phyloP scores from a whole-genome alignment of 257 asterid genomes.

The Fraxinus americana region DNA sequence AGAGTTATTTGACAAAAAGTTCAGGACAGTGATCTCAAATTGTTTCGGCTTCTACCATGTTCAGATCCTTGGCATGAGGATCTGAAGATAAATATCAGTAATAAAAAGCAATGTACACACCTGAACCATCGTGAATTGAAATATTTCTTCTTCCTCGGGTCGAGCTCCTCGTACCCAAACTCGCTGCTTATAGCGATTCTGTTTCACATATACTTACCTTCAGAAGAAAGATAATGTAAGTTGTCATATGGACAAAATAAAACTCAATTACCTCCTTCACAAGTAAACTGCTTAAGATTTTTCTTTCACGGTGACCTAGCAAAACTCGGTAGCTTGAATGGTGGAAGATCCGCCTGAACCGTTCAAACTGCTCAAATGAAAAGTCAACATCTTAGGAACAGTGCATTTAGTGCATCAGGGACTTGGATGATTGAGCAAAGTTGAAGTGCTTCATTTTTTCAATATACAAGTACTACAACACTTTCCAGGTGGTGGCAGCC shows the following conservation, averaged over 20 bases:
- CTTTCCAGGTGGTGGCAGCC: neutral
- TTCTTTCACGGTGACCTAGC: constrained; percentile 84
- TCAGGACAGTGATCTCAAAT: neutral
- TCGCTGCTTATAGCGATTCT: constrained; percentile 77
- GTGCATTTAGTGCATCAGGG: neutral
- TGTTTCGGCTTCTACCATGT: constrained; percentile 12
- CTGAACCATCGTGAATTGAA: constrained; percentile 90
- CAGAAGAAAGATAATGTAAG: constrained; percentile 13
- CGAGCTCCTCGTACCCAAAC: constrained; percentile 91
- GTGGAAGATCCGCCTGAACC: constrained; percentile 91
- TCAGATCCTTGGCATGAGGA: constrained; percentile 14
- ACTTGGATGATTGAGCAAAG: neutral
- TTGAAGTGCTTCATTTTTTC: constrained; percentile 6
- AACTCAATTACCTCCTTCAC: constrained; percentile 66
- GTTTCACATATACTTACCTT: constrained; percentile 31
- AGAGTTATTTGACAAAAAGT: too few species aligned
- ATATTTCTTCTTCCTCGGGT: constrained; percentile 90
- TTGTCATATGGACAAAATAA: constrained; percentile 1
- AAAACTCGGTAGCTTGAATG: constrained; percentile 88
- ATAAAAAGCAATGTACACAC: constrained; percentile 34
- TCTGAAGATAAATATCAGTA: constrained; percentile 7
- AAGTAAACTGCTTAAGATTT: constrained; percentile 81
- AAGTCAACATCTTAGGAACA: constrained; percentile 15
- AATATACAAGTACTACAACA: neutral
- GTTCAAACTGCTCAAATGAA: constrained; percentile 63